These are phyloP conservation scores for Colletotrichum chlorophyti DNA, from an alignment of 2,329 filamentous ascomycete genomes.

Conservation along the genomic window DNA sequence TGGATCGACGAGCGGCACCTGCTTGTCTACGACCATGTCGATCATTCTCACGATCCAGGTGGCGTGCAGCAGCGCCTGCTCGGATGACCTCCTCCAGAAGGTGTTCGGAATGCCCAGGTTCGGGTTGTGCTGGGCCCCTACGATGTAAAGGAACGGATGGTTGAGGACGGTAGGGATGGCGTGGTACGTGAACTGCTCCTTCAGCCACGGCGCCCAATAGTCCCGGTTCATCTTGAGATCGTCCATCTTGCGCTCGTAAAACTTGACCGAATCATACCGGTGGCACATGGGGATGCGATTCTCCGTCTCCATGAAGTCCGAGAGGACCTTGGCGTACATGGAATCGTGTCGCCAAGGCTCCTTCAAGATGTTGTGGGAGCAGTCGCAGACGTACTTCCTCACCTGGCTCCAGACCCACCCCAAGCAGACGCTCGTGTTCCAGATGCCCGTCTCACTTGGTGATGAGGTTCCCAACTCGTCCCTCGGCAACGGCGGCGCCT, in stretches of 20 bases:
- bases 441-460: constrained; percentile 52
- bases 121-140: constrained; percentile 57
- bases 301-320: constrained; percentile 58
- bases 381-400: constrained; percentile 54
- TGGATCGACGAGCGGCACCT: constrained; percentile 54
- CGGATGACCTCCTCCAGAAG: constrained; percentile 59
- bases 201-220: constrained; percentile 60
- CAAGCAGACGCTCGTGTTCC: constrained; percentile 56
- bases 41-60: constrained; percentile 63
- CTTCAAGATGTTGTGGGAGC: constrained; percentile 51
- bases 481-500: constrained; percentile 48
- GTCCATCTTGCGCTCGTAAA: constrained; percentile 55
- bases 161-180: constrained; percentile 57
- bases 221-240: constrained; percentile 51
- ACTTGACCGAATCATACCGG: constrained; percentile 59
- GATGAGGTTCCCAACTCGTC: constrained; percentile 51
- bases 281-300: constrained; percentile 56
- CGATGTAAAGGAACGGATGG: constrained; percentile 60
- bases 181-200: constrained; percentile 60
- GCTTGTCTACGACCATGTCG: constrained; percentile 59
- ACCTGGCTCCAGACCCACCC: constrained; percentile 59
- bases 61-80: constrained; percentile 56
- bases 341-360: constrained; percentile 61
- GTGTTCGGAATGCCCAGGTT: constrained; percentile 60
- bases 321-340: constrained; percentile 55